Conservation (phyloP, 805 yeast genomes). For the Candida stauntonica region DNA sequence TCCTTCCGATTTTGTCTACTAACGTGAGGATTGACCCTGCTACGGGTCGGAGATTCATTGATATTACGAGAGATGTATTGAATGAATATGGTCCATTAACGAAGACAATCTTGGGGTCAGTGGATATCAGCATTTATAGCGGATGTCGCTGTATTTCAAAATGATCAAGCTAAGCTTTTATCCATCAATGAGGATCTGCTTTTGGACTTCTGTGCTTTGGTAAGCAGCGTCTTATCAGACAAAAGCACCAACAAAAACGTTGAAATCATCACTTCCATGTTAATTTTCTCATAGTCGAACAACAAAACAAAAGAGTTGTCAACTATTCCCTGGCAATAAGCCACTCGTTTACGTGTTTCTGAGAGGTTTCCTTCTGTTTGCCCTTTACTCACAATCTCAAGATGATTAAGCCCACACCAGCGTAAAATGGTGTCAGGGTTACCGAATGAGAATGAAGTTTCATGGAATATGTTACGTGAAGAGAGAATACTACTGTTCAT, state of each 20-base stretch:
- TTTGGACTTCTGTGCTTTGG: background rate
- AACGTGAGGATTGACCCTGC: constrained; percentile 21
- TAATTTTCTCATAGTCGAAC: constrained; percentile 23
- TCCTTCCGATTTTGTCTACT: constrained; percentile 20
- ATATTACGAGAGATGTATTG: constrained; percentile 15
- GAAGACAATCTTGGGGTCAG: constrained; percentile 12
- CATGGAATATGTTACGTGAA: background rate
- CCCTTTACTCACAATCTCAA: constrained; percentile 18
- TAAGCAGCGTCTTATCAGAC: background rate
- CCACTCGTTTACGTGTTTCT: constrained; percentile 25
- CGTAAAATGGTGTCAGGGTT: constrained; percentile 13
- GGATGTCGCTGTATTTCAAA: constrained; percentile 18
- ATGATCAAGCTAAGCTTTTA: background rate
- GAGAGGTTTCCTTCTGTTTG: constrained; percentile 5
- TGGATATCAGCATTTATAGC: constrained; percentile 19
- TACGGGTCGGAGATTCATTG: constrained; percentile 20
- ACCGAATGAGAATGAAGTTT: constrained; percentile 19
- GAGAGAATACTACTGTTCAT: constrained; percentile 7
- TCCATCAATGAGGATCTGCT: background rate
- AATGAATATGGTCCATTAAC: constrained; percentile 23
- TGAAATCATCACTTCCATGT: constrained; percentile 23
- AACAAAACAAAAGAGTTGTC: constrained; percentile 12
- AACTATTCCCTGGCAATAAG: constrained; percentile 13
- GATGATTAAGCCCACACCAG: constrained; percentile 22
- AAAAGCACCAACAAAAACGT: constrained; percentile 19